Base-by-base conservation (phyloP, 2,329 filamentous ascomycete genomes). In the Dendryphion nanum region DNA sequence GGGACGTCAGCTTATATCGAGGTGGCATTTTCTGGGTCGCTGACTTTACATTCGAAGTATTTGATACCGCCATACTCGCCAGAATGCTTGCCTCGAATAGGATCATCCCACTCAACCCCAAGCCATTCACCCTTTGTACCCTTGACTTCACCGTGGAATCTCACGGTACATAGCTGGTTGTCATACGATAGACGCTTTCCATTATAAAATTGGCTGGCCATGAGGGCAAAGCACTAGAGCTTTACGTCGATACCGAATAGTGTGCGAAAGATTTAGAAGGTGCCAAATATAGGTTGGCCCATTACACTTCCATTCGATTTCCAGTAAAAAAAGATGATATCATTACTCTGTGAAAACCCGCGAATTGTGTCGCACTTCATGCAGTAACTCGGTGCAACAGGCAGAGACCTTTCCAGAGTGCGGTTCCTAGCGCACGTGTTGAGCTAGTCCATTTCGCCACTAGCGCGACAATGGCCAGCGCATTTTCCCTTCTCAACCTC, bases 91-190 rank as follows among this genome's bases (percentile, higher is more conserved):
- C 93, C 93, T 55, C 90, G 78, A 24, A 74, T 76, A 40, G 82
- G 72, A 63, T 96, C 87, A 67, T 97, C 91, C 93, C 93, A 98
- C 76, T 98, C 93, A 33, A 97, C 88, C 32, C 93, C 93, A 21
- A 97, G 77, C 90, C 91, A 97, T 46, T 77, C 73, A 33, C 89
- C 87, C 30, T 78, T 75, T 6, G 89, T 90, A 50, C 85, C 86
- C 35, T 79, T 75, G 6, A 97, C 85, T 21, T 77, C 66, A 30
- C 93, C 93, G 44, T 86, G 69, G 60, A 90, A 97, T 44, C 89
- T 83, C 41, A 97, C 77, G 1, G 91, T 97, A 67, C 90, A 95
- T 29, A 86, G 69, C 15, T 81, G 80, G 20, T 81, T 81, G 49
- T 85, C 82, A 55, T 86, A 94, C 3, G 88, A 95, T 28, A 91